phyloP scores from a whole-genome alignment of 2,329 filamentous ascomycete species.

The Epichloe sp. region DNA sequence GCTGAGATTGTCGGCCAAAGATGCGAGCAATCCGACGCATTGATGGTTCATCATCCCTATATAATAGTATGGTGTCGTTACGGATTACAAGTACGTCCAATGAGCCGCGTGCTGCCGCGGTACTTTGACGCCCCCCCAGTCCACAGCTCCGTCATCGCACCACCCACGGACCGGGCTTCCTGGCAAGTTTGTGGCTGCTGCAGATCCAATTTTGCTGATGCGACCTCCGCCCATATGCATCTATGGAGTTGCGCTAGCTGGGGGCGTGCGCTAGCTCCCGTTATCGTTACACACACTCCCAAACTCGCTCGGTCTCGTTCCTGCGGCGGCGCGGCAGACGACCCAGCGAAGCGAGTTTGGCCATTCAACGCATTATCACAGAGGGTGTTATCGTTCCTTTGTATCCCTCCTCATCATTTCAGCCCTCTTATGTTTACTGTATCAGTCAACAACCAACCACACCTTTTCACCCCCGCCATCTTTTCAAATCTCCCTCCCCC shows the following conservation, averaged over 20 bases:
- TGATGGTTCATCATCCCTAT: not conserved
- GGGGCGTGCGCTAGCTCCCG: constrained; percentile 19
- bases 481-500: too few relatives aligned
- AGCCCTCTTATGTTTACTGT: too few relatives aligned
- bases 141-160: not conserved
- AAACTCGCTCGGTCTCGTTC: too few relatives aligned
- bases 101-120: too few relatives aligned
- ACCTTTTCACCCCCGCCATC: too few relatives aligned
- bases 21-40: not conserved
- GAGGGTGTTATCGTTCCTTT: too few relatives aligned
- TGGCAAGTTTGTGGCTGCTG: not conserved
- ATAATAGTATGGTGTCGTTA: not conserved
- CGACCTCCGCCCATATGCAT: constrained; percentile 12
- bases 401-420: too few relatives aligned
- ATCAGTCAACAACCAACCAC: too few relatives aligned
- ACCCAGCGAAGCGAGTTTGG: too few relatives aligned
- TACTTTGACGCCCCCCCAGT: not conserved
- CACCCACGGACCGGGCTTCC: not conserved
- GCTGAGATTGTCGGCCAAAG: not conserved
- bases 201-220: constrained; percentile 1
- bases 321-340: too few relatives aligned
- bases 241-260: constrained; percentile 15
- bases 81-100: too few relatives aligned
- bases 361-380: too few relatives aligned
- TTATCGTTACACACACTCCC: not conserved